These are phyloP conservation scores for Lactifluus pinguis DNA, from an alignment of 768 basidiomycete species.

Conservation along the genomic window DNA sequence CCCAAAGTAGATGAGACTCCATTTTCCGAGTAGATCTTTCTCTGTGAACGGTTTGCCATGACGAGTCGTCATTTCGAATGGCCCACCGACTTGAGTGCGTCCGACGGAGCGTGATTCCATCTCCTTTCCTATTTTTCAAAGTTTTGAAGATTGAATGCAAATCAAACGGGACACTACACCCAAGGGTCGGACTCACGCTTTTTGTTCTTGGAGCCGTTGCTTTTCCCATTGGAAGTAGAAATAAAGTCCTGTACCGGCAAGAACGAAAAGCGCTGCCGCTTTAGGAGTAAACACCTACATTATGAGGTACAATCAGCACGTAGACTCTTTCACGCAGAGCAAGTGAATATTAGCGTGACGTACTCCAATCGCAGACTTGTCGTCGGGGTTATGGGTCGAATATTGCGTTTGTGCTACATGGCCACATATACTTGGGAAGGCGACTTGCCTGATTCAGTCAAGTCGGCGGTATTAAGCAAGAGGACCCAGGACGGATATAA, in stretches of 20 bases:
- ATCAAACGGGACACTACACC: not conserved
- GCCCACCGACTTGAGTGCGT: constrained; percentile 83
- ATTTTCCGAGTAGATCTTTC: constrained; percentile 76
- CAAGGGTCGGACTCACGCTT: constrained; percentile 44
- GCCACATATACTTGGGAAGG: constrained; percentile 1
- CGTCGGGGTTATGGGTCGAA: constrained; percentile 3
- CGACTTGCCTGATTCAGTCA: constrained; percentile 1
- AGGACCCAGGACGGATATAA: too few relatives aligned
- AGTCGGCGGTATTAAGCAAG: not conserved
- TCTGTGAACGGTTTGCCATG: constrained; percentile 68
- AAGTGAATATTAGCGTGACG: constrained; percentile 2
- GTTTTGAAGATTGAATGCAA: not conserved
- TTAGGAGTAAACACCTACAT: constrained; percentile 84
- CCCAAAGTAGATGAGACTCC: constrained; percentile 94
- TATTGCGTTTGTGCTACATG: not conserved
- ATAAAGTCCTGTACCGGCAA: constrained; percentile 71
- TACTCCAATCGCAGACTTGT: constrained; percentile 18
- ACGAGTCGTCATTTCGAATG: constrained; percentile 68
- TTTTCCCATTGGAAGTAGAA: constrained; percentile 90
- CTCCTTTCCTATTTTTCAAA: constrained; percentile 45
- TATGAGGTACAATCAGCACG: not conserved
- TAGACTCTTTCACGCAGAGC: too few relatives aligned
- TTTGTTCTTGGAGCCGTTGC: constrained; percentile 58
- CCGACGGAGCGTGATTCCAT: constrained; percentile 66
- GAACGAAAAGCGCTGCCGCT: constrained; percentile 77